Percentiles rank a stretch among this genome's conserved stretches.
These are phyloP conservation scores for Hypoxylon lenormandii DNA, from an alignment of 495 filamentous ascomycete species.

Conservation along the genomic window DNA sequence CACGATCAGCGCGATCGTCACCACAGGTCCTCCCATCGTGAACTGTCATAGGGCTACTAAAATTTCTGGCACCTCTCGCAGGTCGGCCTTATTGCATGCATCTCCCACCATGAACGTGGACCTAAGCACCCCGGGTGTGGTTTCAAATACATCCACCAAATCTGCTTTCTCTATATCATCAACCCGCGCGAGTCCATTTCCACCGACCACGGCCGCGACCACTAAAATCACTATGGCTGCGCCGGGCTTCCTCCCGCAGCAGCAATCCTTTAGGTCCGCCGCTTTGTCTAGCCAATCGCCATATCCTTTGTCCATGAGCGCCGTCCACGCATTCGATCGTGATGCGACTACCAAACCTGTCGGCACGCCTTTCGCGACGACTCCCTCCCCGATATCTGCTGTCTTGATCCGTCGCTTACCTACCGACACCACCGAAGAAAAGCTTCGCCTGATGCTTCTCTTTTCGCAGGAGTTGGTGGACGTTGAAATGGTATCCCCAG, in stretches of 20 bases:
- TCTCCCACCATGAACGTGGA: slow-evolving; percentile 61
- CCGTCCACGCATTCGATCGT: slow-evolving; percentile 54
- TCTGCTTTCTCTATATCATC: slow-evolving; percentile 52
- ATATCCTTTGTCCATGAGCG: slow-evolving; percentile 57
- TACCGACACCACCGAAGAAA: slow-evolving; percentile 75
- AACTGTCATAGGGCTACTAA: slow-evolving; percentile 36
- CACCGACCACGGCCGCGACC: slow-evolving; percentile 45
- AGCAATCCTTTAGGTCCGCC: slow-evolving; percentile 52
- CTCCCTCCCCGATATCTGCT: slow-evolving; percentile 51
- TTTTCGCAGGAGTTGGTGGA: slow-evolving; percentile 85
- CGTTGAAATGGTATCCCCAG: slow-evolving; percentile 74
- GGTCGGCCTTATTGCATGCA: slow-evolving; percentile 54
- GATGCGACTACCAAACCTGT: slow-evolving; percentile 62
- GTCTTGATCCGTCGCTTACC: slow-evolving; percentile 81
- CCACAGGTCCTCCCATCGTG: slow-evolving; percentile 29
- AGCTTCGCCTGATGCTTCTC: slow-evolving; percentile 81
- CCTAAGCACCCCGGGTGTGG: slow-evolving; percentile 51
- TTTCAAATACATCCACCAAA: slow-evolving; percentile 51
- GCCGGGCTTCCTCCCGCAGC: slow-evolving; percentile 51
- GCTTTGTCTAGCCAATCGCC: slow-evolving; percentile 47
- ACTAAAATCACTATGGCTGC: slow-evolving; percentile 58
- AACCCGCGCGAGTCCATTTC: slow-evolving; percentile 54
- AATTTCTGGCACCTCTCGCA: slow-evolving; percentile 38
- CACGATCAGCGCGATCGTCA: slow-evolving; percentile 62
- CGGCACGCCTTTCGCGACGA: slow-evolving; percentile 65